phyloP scores from a whole-genome alignment of 495 filamentous ascomycete species.

The Lineolata rhizophorae region DNA sequence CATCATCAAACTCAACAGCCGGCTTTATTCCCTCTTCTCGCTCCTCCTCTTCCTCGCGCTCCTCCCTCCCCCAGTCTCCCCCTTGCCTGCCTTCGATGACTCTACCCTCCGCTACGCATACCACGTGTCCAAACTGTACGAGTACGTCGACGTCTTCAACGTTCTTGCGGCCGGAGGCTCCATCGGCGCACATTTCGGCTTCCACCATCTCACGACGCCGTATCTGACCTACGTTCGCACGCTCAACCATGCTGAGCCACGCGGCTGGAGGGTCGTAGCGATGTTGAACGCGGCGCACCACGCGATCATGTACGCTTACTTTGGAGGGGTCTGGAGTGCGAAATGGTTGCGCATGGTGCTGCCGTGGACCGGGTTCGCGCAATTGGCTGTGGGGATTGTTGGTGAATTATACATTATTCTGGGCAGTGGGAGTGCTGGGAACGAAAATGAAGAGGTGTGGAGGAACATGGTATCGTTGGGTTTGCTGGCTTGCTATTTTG shows the following conservation, averaged over 20 bases:
- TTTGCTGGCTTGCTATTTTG: not conserved
- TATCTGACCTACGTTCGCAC: not conserved
- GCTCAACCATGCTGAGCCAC: not conserved
- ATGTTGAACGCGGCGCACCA: not conserved
- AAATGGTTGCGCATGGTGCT: not conserved
- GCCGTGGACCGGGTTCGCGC: not conserved
- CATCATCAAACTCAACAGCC: not conserved
- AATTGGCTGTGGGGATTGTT: not conserved
- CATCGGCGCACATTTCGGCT: not conserved
- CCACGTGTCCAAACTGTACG: not conserved
- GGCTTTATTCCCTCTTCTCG: not conserved
- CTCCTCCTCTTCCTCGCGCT: not conserved
- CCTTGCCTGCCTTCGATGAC: not conserved
- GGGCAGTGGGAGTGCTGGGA: not conserved
- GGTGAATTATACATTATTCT: not conserved
- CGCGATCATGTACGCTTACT: not conserved
- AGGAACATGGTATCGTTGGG: not conserved
- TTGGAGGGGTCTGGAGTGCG: not conserved
- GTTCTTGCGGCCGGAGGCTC: not conserved
- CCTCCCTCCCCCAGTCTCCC: not conserved
- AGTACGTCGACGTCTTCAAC: not conserved
- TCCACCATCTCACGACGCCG: not conserved
- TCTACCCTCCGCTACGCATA: not conserved
- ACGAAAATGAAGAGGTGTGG: not conserved
- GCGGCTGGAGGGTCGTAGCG: not conserved